phyloP scores from a whole-genome alignment of 257 asterid species.

The Paulownia fortunei region DNA sequence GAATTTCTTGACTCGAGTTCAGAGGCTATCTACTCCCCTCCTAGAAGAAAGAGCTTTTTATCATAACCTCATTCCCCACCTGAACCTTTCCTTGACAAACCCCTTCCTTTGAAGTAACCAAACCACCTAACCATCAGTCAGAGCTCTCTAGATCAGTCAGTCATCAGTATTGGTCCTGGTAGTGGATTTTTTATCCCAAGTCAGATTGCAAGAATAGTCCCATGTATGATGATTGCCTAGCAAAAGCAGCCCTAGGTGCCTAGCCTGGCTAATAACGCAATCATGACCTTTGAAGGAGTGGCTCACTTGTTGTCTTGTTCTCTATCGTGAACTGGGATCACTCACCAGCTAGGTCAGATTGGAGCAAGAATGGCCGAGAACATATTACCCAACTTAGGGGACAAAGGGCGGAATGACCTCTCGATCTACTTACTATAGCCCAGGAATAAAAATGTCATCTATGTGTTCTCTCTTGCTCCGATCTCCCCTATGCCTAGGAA shows the following conservation, averaged over 20 bases:
- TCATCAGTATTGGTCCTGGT: background rate
- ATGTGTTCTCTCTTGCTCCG: background rate
- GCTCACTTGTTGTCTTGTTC: too few relatives aligned
- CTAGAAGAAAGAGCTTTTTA: background rate
- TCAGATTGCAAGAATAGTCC: background rate
- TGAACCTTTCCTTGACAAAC: background rate
- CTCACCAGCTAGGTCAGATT: constrained; percentile 24
- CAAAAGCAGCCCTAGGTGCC: too few relatives aligned
- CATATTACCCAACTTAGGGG: constrained; percentile 26
- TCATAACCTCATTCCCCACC: constrained; percentile 7
- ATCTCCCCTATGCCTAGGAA: constrained; percentile 9
- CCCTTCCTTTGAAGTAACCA: background rate
- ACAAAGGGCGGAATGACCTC: background rate
- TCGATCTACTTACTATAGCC: background rate
- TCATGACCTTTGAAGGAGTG: too few relatives aligned
- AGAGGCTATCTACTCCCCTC: background rate
- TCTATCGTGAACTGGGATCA: background rate
- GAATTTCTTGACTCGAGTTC: background rate
- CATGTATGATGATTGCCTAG: background rate
- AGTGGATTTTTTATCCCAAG: background rate
- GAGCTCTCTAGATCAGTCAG: background rate
- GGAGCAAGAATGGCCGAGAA: constrained; percentile 26
- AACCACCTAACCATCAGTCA: background rate
- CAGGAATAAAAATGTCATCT: background rate
- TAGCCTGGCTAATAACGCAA: too few relatives aligned